A percentile compares a stretch with the other conserved stretches of the same genome.
Conservation (phyloP, 2,329 filamentous ascomycete species). For the Emergomyces pasteurianus region DNA sequence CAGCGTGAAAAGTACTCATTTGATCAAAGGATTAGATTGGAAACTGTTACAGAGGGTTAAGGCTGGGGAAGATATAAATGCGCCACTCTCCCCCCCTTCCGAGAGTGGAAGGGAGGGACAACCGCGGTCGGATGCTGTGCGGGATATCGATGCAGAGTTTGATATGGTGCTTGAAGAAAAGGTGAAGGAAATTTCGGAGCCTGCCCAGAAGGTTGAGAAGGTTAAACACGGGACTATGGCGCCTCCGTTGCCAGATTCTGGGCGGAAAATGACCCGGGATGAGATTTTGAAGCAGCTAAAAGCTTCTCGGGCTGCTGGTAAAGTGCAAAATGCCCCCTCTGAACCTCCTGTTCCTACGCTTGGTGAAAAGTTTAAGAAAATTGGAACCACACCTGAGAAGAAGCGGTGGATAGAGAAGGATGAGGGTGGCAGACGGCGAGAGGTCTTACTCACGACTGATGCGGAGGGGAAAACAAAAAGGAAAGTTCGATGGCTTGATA, state of each 20-base stretch:
- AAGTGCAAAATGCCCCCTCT: conserved; percentile 28
- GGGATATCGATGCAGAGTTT: conserved; percentile 49
- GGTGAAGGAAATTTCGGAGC: conserved; percentile 19
- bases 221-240: conserved; percentile 44
- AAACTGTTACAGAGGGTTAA: conserved; percentile 45
- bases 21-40: conserved; percentile 87
- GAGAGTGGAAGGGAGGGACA: conserved; percentile 19
- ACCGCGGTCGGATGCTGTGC: conserved; percentile 17
- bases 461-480: conserved; percentile 50
- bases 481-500: conserved; percentile 45
- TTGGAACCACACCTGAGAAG: conserved; percentile 38
- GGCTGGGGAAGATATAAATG: conserved; percentile 44
- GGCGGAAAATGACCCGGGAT: conserved; percentile 42
- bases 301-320: conserved; percentile 37
- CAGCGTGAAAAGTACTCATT: conserved; percentile 65
- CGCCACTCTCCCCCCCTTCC: conserved; percentile 4
- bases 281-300: conserved; percentile 50
- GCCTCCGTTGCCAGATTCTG: conserved; percentile 12
- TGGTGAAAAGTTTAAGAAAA: conserved; percentile 44
- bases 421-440: conserved; percentile 38
- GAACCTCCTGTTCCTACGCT: conserved; percentile 38
- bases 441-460: conserved; percentile 48
- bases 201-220: conserved; percentile 19
- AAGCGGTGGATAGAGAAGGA: conserved; percentile 45
- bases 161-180: conserved; percentile 31